Base-by-base conservation (phyloP, 768 basidiomycete species). In the Mycena galopus region DNA sequence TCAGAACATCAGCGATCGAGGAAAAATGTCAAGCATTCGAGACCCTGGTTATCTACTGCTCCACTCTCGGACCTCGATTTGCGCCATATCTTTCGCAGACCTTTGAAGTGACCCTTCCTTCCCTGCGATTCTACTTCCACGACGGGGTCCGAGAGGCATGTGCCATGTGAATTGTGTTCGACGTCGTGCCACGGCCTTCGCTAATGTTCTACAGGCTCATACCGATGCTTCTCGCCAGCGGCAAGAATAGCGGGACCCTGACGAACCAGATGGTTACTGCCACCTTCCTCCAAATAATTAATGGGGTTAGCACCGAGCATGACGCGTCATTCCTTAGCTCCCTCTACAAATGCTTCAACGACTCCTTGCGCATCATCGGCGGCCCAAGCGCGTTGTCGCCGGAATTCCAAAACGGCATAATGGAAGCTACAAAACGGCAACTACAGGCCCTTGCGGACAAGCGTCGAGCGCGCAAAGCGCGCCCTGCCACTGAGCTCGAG, bases 1-100 rank as follows among this genome's bases (percentile, higher is more conserved):
- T 96, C 73, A 88, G 92, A 65, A 96, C 94, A 3, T 91, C 93
- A 0, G 89, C 90, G 0, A 90, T 96, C 76, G 94, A 96, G 77
- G 94, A 96, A 75, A 96, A 96, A 77, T 94, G 94, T 68, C 93
- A 94, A 77, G 94, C 95, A 3, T 94, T 95, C 74, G 93, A 95
- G 77, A 95, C 93, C n/a, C 86, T 96, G 9, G 90, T 95, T 17
- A 92, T 95, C 25, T 93, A 95, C 77, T 91, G 90, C 73, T 92
- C 90, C 50, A 90, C 92, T 6, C 86, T 96, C 0, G 88, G 89
- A 0, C 82, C 87, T 0, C 84, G 86, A 3, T 95, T 94, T 75
- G 91, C 89, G 0, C 93, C 94, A 0, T 96, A 94, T 76, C 82
- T 96, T 2, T 79, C 89, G 29, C 93, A 93, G 76, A 88, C 87